A percentile compares a stretch with the other conserved stretches of the same genome.
These are phyloP conservation scores for Chlorella vulgaris DNA, from an alignment of 139 green algal genomes.

Conservation along the genomic window DNA sequence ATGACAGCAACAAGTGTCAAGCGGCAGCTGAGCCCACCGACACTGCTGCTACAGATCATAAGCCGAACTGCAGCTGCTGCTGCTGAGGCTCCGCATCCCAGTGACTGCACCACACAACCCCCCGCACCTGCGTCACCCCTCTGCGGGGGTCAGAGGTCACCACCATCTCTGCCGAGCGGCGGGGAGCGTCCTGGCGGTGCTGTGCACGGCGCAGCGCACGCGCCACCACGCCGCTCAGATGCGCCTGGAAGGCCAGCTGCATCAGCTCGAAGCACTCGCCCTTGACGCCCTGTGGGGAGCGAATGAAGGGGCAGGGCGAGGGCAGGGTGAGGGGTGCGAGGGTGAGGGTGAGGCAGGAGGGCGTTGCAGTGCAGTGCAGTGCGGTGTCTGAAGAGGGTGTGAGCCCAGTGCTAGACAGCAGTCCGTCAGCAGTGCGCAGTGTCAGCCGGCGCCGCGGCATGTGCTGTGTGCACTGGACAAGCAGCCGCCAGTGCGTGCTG, in stretches of 20 bases:
- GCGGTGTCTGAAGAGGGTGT: not conserved
- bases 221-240: slow-evolving; percentile 5
- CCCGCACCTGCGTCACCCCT: slow-evolving; percentile 2
- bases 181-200: slow-evolving; percentile 17
- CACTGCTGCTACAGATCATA: not conserved
- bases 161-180: not conserved
- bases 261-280: slow-evolving; percentile 35
- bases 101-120: not conserved
- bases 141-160: slow-evolving; percentile 21
- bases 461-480: too few species aligned
- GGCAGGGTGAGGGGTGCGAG: not conserved
- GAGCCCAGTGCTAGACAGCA: too few species aligned
- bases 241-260: slow-evolving; percentile 36
- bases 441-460: too few species aligned
- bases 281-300: slow-evolving; percentile 4
- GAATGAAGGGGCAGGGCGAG: not conserved
- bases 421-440: too few species aligned
- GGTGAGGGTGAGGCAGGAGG: not conserved
- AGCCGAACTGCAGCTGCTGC: too few species aligned
- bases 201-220: slow-evolving; percentile 18
- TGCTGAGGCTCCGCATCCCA: not conserved
- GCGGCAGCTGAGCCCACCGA: too few species aligned
- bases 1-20: too few species aligned
- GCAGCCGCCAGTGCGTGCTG: not conserved
- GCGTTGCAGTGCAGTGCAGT: not conserved